Evolutionary conservation across 805 yeast genomes (phyloP).

Genomic region (Candida khao-thaluensis): DNA sequence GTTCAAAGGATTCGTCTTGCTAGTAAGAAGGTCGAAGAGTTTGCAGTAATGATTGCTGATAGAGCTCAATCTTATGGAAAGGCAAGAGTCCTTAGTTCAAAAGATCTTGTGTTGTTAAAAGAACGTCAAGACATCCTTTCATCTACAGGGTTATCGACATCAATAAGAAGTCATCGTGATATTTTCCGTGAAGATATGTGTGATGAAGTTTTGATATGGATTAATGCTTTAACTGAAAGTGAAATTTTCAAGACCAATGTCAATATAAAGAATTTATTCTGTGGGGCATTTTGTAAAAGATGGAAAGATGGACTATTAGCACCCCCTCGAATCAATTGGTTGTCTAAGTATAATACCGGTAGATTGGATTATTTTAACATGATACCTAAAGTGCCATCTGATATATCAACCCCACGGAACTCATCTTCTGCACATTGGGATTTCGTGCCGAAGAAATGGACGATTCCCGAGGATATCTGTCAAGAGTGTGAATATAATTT

Average conservation of each 20-base stretch:
- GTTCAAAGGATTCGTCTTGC: slow-evolving; percentile 61
- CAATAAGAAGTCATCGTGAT: slow-evolving; percentile 67
- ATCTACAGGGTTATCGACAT: slow-evolving; percentile 62
- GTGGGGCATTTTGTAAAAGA: slow-evolving; percentile 55
- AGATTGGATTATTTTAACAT: slow-evolving; percentile 32
- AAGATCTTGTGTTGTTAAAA: slow-evolving; percentile 47
- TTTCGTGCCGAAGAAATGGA: slow-evolving; percentile 45
- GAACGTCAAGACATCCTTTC: slow-evolving; percentile 56
- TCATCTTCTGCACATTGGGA: slow-evolving; percentile 35
- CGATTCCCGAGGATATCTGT: slow-evolving; percentile 41
- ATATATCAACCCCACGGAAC: slow-evolving; percentile 6
- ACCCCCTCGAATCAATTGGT: slow-evolving; percentile 14
- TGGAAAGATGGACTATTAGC: slow-evolving; percentile 57
- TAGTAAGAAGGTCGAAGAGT: slow-evolving; percentile 60
- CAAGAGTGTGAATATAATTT: slow-evolving; percentile 49
- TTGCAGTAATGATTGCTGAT: slow-evolving; percentile 70
- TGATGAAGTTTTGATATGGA: slow-evolving; percentile 67
- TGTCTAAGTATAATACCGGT: slow-evolving; percentile 26
- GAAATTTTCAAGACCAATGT: slow-evolving; percentile 50
- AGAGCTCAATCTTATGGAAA: slow-evolving; percentile 64
- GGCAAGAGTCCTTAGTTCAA: slow-evolving; percentile 63
- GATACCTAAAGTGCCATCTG: slow-evolving; percentile 37
- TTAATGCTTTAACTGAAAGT: slow-evolving; percentile 55
- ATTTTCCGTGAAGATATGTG: slow-evolving; percentile 79
- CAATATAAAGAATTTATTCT: slow-evolving; percentile 48